These are phyloP conservation scores for Ricinus communis DNA, from an alignment of 345 rosid genomes.

Conservation along the genomic window DNA sequence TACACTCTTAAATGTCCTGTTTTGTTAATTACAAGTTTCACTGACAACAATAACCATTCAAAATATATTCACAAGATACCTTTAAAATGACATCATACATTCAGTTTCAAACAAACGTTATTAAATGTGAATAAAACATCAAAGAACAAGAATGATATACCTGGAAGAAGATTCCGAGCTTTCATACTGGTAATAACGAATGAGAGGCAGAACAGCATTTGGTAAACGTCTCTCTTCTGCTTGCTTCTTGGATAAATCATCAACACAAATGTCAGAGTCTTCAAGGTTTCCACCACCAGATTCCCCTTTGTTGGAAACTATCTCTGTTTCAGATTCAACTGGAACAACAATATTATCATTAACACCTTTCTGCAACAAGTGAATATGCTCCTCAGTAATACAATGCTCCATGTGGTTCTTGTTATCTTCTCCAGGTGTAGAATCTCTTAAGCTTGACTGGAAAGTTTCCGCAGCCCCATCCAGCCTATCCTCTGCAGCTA, in stretches of 20 bases:
- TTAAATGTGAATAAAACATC: background rate
- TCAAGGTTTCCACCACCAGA: conserved; percentile 35
- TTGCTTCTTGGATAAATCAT: conserved; percentile 49
- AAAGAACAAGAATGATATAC: conserved; percentile 35
- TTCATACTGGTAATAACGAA: conserved; percentile 67
- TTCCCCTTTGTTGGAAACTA: conserved; percentile 29
- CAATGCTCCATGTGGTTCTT: conserved; percentile 33
- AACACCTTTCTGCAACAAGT: conserved; percentile 24
- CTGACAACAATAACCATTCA: conserved; percentile 2
- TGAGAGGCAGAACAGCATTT: conserved; percentile 56
- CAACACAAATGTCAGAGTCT: conserved; percentile 36
- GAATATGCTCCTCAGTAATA: conserved; percentile 37
- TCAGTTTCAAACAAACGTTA: no score
- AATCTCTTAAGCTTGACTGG: conserved; percentile 34
- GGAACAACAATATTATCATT: conserved; percentile 31
- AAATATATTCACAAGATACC: background rate
- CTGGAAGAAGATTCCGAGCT: conserved; percentile 79
- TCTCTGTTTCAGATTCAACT: conserved; percentile 38
- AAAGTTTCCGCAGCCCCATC: conserved; percentile 31
- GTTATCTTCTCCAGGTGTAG: conserved; percentile 41
- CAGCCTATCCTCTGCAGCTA: conserved; percentile 28
- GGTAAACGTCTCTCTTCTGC: conserved; percentile 51
- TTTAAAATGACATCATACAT: background rate
- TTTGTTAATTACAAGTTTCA: no score
- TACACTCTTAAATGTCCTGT: no score